A percentile compares a stretch with the other conserved stretches of the same genome.
Evolutionary conservation across 1,139 yeast species (phyloP).

Genomic region (Candida sp.): DNA sequence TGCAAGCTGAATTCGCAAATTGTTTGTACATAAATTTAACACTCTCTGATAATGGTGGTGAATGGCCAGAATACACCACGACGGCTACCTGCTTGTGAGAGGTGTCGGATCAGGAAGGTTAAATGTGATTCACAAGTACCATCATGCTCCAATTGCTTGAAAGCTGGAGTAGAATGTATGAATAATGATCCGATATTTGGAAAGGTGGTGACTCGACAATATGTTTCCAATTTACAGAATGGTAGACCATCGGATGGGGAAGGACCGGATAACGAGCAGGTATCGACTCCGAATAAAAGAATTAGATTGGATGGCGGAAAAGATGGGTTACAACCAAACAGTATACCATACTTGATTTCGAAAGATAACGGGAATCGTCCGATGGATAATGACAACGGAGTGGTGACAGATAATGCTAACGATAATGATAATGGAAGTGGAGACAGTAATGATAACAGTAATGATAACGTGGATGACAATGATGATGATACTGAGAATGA

Average conservation of each 20-base stretch:
- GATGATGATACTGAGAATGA: not conserved
- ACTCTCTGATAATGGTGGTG: not conserved
- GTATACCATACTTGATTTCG: conserved; percentile 3
- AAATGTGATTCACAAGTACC: conserved; percentile 43
- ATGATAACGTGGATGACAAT: not conserved
- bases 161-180: conserved; percentile 34
- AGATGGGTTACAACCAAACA: not conserved
- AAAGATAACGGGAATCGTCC: not conserved
- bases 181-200: conserved; percentile 9
- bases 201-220: conserved; percentile 4
- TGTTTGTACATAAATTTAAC: no score
- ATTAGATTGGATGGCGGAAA: not conserved
- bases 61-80: not conserved
- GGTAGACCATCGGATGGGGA: not conserved
- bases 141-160: conserved; percentile 37
- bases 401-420: not conserved
- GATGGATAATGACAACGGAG: not conserved
- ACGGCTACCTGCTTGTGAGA: conserved; percentile 22
- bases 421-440: not conserved
- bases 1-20: no score
- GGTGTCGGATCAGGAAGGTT: conserved; percentile 40
- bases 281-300: not conserved
- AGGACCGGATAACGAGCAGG: not conserved
- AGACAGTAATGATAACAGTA: not conserved
- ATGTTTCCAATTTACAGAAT: conserved; percentile 1